These are phyloP conservation scores for Coelastrella sp. DNA, from an alignment of 139 green algal species.

Conservation along the genomic window DNA sequence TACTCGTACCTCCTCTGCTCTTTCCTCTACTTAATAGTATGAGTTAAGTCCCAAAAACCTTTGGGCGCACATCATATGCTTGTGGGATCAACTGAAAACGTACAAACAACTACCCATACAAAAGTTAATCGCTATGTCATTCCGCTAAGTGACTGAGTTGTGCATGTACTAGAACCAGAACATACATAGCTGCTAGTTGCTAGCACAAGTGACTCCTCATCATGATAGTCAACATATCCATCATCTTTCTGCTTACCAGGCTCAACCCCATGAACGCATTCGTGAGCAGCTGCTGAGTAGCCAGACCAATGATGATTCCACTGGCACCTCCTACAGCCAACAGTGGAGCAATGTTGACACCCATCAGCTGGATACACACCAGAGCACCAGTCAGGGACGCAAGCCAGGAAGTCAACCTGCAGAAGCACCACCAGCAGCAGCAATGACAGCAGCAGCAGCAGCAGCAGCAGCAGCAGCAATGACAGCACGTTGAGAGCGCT, in stretches of 20 bases:
- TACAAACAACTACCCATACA: too few relatives aligned
- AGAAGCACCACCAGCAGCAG: not conserved
- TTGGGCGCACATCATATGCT: too few relatives aligned
- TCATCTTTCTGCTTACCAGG: conserved; percentile 12
- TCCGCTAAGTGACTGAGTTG: too few relatives aligned
- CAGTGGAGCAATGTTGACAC: conserved; percentile 9
- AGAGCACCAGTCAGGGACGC: not conserved
- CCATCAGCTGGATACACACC: not conserved
- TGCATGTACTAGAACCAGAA: too few relatives aligned
- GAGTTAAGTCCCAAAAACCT: too few relatives aligned
- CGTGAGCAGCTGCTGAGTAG: conserved; percentile 37
- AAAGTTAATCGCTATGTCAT: too few relatives aligned
- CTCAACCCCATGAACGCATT: conserved; percentile 37
- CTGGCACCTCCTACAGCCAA: conserved; percentile 35
- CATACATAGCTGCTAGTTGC: too few relatives aligned
- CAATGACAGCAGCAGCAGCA: not conserved
- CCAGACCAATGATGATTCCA: conserved; percentile 27
- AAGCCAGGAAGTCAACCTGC: conserved; percentile 15
- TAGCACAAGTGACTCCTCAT: too few relatives aligned
- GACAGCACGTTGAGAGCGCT: not conserved
- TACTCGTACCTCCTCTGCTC: too few relatives aligned
- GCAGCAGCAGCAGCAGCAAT: not conserved
- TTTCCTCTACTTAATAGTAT: too few relatives aligned
- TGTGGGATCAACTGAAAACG: too few relatives aligned
- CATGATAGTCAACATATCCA: too few relatives aligned